Evolutionary conservation across 768 basidiomycete genomes (phyloP), one percentile per base, ranked within the genome.

Genomic region (Mycena rosella): DNA sequence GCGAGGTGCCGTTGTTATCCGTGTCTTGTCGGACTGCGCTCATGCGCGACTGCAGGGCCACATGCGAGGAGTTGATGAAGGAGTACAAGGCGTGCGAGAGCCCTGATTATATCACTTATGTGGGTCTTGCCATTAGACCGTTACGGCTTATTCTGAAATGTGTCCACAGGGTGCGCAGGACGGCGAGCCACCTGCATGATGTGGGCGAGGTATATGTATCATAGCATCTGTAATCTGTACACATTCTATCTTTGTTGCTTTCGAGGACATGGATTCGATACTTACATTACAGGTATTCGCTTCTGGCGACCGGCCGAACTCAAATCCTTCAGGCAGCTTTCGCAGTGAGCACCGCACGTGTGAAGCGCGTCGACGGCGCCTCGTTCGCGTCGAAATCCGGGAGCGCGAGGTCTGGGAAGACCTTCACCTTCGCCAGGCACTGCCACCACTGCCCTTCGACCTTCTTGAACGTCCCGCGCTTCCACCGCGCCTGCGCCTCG

Each of bases 31-130:
- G 34, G 51, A 40, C 20, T 32, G 48, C 56, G 22, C 38, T 63
- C 38, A 65, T 29, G 51, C 42, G 32, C 38, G 0, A 2, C 59
- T 62, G 48, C 29, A 95, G 95, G 64, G 94, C 92, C 7, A 94
- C 92, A 22, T 94, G 93, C 32, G 92, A 95, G 59, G 94, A 96
- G 73, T 80, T 98, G 20, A 81, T 96, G 72, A 94, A 96, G 70
- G 97, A 98, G 77, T 99, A 98, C 82, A 92, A 94, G 74, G 96
- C 97, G 57, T 97, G 96, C 78, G 96, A 99, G 81, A 96, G 91
- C 75, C 87, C 94, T 13, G 95, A 97, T 75, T 99, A 99, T 79
- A 95, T 98, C 72, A 88, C 92, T 73, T 94, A 95, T 76, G 93
- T 91, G 65, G 64, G 91, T 47, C 8, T 53, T 60, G 30, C 24